phyloP scores from a whole-genome alignment of 768 basidiomycete genomes.

The Trametes punicea region DNA sequence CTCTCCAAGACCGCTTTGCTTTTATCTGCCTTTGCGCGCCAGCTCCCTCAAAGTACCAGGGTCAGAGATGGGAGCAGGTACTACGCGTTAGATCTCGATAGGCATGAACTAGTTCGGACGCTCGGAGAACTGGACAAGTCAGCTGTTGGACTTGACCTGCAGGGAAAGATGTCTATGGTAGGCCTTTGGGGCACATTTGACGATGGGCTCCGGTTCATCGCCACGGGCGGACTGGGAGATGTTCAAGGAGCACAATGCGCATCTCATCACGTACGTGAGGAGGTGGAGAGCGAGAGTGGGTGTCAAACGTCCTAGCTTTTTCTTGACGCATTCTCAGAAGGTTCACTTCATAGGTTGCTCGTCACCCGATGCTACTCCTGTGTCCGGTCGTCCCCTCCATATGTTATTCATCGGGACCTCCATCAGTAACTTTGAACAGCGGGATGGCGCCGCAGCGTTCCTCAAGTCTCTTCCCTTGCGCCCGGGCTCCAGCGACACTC shows the following conservation, averaged over 20 bases:
- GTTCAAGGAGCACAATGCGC: constrained; percentile 8
- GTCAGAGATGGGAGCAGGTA: constrained; percentile 61
- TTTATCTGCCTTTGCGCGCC: constrained; percentile 63
- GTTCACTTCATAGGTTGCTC: too few relatives aligned
- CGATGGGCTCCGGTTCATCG: constrained; percentile 77
- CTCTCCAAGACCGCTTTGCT: constrained; percentile 91
- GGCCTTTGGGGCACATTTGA: constrained; percentile 93
- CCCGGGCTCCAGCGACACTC: constrained; percentile 70
- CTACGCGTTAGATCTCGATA: constrained; percentile 93
- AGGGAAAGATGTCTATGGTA: constrained; percentile 71
- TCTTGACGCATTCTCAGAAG: too few relatives aligned
- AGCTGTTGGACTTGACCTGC: constrained; percentile 54
- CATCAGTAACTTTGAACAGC: constrained; percentile 76
- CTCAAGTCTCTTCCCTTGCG: constrained; percentile 76
- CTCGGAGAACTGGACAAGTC: constrained; percentile 65
- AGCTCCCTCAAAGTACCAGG: constrained; percentile 38
- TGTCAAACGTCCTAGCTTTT: too few relatives aligned
- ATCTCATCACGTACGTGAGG: constrained; percentile 1
- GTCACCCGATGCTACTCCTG: too few relatives aligned
- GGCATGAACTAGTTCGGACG: constrained; percentile 78
- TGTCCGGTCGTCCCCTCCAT: constrained; percentile 59
- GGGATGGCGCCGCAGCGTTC: constrained; percentile 66
- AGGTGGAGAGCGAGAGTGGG: too few relatives aligned
- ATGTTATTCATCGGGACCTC: constrained; percentile 92
- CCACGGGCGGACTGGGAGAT: constrained; percentile 51